phyloP scores from a whole-genome alignment of 1,284 basidiomycete species.

The Leccinum griseonigrum region DNA sequence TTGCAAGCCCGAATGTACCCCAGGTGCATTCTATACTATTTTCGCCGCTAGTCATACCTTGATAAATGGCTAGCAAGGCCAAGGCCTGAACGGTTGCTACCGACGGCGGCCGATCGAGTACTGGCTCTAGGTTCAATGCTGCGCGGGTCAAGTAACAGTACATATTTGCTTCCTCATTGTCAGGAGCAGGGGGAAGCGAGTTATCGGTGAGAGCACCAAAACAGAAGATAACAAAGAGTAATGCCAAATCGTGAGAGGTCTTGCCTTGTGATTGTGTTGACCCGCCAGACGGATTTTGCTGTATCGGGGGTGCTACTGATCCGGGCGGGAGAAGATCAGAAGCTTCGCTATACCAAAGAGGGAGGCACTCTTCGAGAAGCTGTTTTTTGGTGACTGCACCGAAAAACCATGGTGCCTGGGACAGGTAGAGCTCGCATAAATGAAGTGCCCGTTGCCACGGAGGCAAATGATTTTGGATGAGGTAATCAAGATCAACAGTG shows the following conservation, averaged over 20 bases:
- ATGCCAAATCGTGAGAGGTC: conserved; percentile 54
- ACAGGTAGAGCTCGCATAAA: conserved; percentile 62
- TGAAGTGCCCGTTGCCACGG: conserved; percentile 52
- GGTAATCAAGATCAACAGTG: conserved; percentile 43
- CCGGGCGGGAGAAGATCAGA: conserved; percentile 29
- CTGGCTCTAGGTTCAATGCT: conserved; percentile 60
- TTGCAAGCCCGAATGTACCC: conserved; percentile 57
- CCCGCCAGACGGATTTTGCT: neutral
- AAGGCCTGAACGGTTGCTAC: conserved; percentile 67
- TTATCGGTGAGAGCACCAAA: conserved; percentile 57
- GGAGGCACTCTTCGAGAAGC: conserved; percentile 61
- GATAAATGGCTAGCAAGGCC: conserved; percentile 65
- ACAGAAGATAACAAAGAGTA: conserved; percentile 56
- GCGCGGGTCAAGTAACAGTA: conserved; percentile 58
- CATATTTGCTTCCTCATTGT: conserved; percentile 48
- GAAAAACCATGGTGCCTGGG: conserved; percentile 75
- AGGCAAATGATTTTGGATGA: conserved; percentile 52
- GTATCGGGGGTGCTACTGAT: conserved; percentile 23
- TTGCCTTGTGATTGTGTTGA: conserved; percentile 19
- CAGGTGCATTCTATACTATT: conserved; percentile 62
- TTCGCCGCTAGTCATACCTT: conserved; percentile 55
- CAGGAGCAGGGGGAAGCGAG: conserved; percentile 47
- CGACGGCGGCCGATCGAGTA: conserved; percentile 63
- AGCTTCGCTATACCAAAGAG: conserved; percentile 61
- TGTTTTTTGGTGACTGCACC: conserved; percentile 62